phyloP scores from a whole-genome alignment of 768 basidiomycete genomes.

The Mycena epipterygia region DNA sequence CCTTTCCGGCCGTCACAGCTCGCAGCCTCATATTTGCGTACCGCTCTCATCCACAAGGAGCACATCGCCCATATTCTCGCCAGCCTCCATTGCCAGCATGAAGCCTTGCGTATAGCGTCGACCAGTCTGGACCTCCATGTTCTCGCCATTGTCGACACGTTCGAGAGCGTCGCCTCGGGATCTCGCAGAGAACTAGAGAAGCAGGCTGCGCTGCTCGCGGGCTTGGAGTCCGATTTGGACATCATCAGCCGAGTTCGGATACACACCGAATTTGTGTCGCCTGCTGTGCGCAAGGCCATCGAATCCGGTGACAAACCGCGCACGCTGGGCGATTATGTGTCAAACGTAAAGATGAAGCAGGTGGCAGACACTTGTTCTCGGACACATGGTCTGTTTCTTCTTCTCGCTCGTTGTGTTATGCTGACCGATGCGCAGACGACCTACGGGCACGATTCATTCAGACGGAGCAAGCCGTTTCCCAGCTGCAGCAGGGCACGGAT shows the following conservation, averaged over 20 bases:
- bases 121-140: slow-evolving; percentile 79
- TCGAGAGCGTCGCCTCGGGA: slow-evolving; percentile 69
- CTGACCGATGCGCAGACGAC: slow-evolving; percentile 61
- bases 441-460: slow-evolving; percentile 66
- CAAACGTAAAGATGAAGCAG: slow-evolving; percentile 81
- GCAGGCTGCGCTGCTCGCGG: slow-evolving; percentile 72
- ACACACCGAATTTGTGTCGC: slow-evolving; percentile 83
- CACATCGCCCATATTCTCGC: slow-evolving; percentile 64
- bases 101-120: slow-evolving; percentile 81
- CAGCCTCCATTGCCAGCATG: slow-evolving; percentile 74
- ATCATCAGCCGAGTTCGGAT: slow-evolving; percentile 76
- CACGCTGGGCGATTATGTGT: slow-evolving; percentile 86
- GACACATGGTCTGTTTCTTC: slow-evolving; percentile 70
- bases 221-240: slow-evolving; percentile 79
- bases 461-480: slow-evolving; percentile 64
- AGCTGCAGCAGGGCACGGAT: slow-evolving; percentile 71
- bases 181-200: slow-evolving; percentile 77
- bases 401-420: not conserved
- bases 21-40: slow-evolving; percentile 74
- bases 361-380: slow-evolving; percentile 80
- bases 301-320: slow-evolving; percentile 78
- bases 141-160: slow-evolving; percentile 78
- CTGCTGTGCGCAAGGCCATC: slow-evolving; percentile 74
- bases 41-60: slow-evolving; percentile 75
- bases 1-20: slow-evolving; percentile 78